Base-by-base conservation (phyloP, 352 stramenopile species). In the Phytophthora europaea region DNA sequence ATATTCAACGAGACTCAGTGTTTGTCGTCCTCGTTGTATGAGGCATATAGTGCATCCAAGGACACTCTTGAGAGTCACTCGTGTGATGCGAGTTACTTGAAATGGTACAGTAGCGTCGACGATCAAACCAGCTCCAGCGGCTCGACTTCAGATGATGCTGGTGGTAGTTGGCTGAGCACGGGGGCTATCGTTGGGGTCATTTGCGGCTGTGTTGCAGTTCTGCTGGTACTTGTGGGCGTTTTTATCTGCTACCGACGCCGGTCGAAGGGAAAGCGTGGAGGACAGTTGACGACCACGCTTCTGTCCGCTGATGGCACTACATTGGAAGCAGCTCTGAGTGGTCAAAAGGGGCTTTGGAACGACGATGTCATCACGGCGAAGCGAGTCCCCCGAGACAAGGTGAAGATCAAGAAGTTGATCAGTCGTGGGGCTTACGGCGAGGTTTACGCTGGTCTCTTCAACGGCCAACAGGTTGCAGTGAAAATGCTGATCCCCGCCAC, bases 371-470 rank as follows among this genome's bases (percentile, higher is more conserved):
- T 86, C 65, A 71, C 78, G 26, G 73, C 74, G 6, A 72, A 79
- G 22, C 61, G 77, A 6, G 56, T 84, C 15, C 69, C 80, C 18
- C 45, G 78, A 26, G 74, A 83, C 8, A 75, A 80, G 26, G 47
- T 84, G 6, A 6, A 67, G 4, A 50, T 58, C 12, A 54, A 62
- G 20, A 63, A 79, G 15, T 50, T 81, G 8, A 58, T 87, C 36
- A 81, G 73, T 58, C 47, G 67, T 7, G 84, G 84, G 2, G 63
- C 72, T 6, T 89, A 81, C 57, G 80, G 80, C 0, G 69, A 84
- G 67, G 80, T 87, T 10, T 81, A 82, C 38, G 40, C 40, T 3
- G 80, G 72, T 13, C 45, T 65, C 20, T 87, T 80, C 61, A 76
- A 80, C 20, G 52, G 52, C 4, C 58, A 85, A 7, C 36, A 67